Conservation (phyloP, 2,329 filamentous ascomycete genomes). For the Anisogramma anomala region DNA sequence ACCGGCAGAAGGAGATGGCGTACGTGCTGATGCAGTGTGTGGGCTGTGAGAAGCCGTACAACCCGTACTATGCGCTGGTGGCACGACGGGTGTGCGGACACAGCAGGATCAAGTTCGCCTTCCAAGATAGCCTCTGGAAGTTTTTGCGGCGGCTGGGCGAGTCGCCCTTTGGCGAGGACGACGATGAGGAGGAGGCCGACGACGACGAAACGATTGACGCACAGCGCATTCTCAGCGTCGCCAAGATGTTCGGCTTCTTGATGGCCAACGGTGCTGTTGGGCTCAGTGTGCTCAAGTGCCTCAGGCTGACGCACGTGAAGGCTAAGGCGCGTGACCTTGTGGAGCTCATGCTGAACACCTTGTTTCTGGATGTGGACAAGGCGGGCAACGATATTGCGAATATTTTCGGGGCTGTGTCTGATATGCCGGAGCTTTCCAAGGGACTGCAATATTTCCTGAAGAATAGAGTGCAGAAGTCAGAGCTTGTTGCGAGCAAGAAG, state of each 20-base stretch:
- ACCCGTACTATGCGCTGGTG: slow-evolving; percentile 85
- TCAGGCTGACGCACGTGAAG: slow-evolving; percentile 71
- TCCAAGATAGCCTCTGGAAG: slow-evolving; percentile 79
- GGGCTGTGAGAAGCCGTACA: slow-evolving; percentile 72
- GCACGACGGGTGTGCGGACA: slow-evolving; percentile 67
- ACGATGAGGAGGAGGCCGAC: slow-evolving; percentile 44
- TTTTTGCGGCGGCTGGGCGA: slow-evolving; percentile 81
- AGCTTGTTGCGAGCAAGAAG: slow-evolving; percentile 37
- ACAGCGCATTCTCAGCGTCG: slow-evolving; percentile 39
- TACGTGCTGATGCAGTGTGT: slow-evolving; percentile 80
- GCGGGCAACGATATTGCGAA: slow-evolving; percentile 38
- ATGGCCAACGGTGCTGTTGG: slow-evolving; percentile 34
- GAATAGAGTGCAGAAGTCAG: slow-evolving; percentile 59
- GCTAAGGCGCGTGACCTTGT: slow-evolving; percentile 66
- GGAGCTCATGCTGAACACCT: slow-evolving; percentile 66
- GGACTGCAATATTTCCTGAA: slow-evolving; percentile 71
- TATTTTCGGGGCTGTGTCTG: slow-evolving; percentile 53
- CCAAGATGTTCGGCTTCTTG: slow-evolving; percentile 42
- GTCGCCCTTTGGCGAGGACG: slow-evolving; percentile 53
- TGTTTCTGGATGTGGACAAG: slow-evolving; percentile 48
- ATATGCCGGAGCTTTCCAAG: slow-evolving; percentile 55
- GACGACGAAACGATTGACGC: slow-evolving; percentile 39
- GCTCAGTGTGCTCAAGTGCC: slow-evolving; percentile 47
- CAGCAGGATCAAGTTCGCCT: slow-evolving; percentile 65
- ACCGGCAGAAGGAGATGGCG: slow-evolving; percentile 77